A percentile compares a stretch with the other conserved stretches of the same genome.
Evolutionary conservation across 257 asterid species (phyloP).

Genomic region (Penstemon davidsonii): DNA sequence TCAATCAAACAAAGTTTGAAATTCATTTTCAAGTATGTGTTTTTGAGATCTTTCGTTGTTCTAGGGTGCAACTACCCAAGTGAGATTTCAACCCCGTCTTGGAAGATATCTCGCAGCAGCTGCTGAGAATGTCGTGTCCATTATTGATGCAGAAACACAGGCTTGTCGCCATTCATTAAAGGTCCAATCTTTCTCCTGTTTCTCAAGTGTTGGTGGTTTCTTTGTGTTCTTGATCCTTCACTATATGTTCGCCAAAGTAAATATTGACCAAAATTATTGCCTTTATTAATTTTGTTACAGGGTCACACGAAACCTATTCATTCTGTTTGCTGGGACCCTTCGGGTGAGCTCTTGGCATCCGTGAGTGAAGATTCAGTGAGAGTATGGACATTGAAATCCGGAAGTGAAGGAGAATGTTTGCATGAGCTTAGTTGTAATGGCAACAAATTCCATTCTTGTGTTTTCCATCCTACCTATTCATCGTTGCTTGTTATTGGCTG

Average conservation of each 20-base stretch:
- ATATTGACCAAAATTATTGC: background rate
- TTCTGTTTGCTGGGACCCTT: constrained; percentile 85
- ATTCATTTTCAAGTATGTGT: background rate
- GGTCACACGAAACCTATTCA: constrained; percentile 76
- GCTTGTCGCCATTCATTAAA: constrained; percentile 74
- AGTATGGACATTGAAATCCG: constrained; percentile 86
- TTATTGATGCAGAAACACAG: constrained; percentile 79
- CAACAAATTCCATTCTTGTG: constrained; percentile 85
- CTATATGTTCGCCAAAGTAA: background rate
- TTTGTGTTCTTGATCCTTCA: background rate
- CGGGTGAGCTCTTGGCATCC: constrained; percentile 88
- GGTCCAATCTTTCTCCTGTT: constrained; percentile 37
- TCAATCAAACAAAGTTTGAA: background rate
- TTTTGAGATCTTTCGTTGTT: constrained; percentile 23
- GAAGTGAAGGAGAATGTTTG: constrained; percentile 78
- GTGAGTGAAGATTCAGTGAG: constrained; percentile 88
- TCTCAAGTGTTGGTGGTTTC: background rate
- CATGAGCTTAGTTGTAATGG: constrained; percentile 88
- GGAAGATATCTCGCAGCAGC: constrained; percentile 97
- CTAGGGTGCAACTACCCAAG: constrained; percentile 87
- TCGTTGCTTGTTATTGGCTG: constrained; percentile 90
- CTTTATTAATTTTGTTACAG: constrained; percentile 34
- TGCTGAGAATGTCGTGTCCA: constrained; percentile 82
- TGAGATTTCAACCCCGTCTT: constrained; percentile 89
- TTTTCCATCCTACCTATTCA: constrained; percentile 82